Conservation (phyloP, 1,284 basidiomycete genomes). For the Heterobasidion occidentale region DNA sequence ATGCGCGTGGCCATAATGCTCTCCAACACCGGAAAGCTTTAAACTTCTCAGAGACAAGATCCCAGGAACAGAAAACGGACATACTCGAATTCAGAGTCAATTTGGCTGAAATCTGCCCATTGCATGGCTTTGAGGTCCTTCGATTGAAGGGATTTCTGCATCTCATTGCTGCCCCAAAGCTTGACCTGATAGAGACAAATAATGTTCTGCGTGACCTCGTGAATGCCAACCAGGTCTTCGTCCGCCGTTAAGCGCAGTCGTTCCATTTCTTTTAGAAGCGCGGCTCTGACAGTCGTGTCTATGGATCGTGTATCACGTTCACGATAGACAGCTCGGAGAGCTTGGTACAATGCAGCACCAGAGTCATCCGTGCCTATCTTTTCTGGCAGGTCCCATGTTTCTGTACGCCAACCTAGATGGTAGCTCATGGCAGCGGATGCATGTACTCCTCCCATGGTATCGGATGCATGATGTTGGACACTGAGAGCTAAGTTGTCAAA, state of each 20-base stretch:
- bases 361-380: constrained; percentile 32
- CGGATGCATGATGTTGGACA: constrained; percentile 39
- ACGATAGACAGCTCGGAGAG: constrained; percentile 71
- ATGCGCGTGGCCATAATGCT: constrained; percentile 76
- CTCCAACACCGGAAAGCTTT: constrained; percentile 76
- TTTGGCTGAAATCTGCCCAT: constrained; percentile 37
- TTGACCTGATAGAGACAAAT: constrained; percentile 75
- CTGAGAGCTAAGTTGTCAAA: constrained; percentile 76
- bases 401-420: constrained; percentile 83
- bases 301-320: constrained; percentile 52
- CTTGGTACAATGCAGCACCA: constrained; percentile 66
- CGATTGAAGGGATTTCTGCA: constrained; percentile 29
- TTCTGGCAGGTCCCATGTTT: constrained; percentile 88
- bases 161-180: constrained; percentile 37
- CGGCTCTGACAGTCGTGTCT: constrained; percentile 37
- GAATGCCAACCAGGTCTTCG: constrained; percentile 73
- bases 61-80: constrained; percentile 19
- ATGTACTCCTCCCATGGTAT: constrained; percentile 23
- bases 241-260: constrained; percentile 60
- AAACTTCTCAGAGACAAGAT: constrained; percentile 4
- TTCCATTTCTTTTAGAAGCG: constrained; percentile 54
- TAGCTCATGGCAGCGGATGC: constrained; percentile 53
- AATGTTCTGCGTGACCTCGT: constrained; percentile 56
- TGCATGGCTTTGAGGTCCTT: constrained; percentile 25
- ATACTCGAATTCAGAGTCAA: constrained; percentile 60